Base-by-base conservation (phyloP, 2,329 filamentous ascomycete genomes). In the Cladosporium velox region DNA sequence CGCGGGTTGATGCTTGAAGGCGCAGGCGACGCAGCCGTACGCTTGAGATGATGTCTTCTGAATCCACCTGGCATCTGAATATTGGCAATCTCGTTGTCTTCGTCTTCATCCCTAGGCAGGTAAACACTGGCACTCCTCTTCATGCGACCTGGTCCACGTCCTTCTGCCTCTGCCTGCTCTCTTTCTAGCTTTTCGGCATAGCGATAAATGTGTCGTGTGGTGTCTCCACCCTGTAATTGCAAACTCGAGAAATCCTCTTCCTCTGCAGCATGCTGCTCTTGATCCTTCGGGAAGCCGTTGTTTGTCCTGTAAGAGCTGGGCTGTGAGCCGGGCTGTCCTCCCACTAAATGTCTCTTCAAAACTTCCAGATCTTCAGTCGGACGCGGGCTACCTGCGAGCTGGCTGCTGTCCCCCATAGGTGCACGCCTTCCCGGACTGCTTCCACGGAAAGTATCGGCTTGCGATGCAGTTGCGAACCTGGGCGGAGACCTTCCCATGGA, bases 61-160 rank as follows among this genome's bases (percentile, higher is more conserved):
- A 99, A 97, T 1, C 95, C 95, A 68, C 95, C 95, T 7, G 95
- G 95, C 28, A 97, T 88, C 75, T 93, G 93, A 78, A 99, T 99
- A 14, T 89, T 89, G 72, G 90, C 90, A 72, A 97, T 97, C 74
- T 97, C 90, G 30, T 73, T 73, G 62, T 95, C 84, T 60, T 95
- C 91, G 65, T 89, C 87, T 74, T 95, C 91, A 0, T 92, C 91
- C 38, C 91, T 88, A 6, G 91, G 91, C 55, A 91, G 81, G 72
- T 90, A 88, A 77, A 97, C 97, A 78, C 93, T 98, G 81, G 93
- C 90, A 80, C 93, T 97, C 72, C 94, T 88, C 72, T 90, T 87
- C 74, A 88, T 83, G 72, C 87, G 87, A 21, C 84, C 82, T 34
- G 81, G 78, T 18, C 81, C 79, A 67, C 84, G 85, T 58, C 83